Evolutionary conservation across 2,329 filamentous ascomycete species (phyloP).

Genomic region (Drechslerella stenobrocha): DNA sequence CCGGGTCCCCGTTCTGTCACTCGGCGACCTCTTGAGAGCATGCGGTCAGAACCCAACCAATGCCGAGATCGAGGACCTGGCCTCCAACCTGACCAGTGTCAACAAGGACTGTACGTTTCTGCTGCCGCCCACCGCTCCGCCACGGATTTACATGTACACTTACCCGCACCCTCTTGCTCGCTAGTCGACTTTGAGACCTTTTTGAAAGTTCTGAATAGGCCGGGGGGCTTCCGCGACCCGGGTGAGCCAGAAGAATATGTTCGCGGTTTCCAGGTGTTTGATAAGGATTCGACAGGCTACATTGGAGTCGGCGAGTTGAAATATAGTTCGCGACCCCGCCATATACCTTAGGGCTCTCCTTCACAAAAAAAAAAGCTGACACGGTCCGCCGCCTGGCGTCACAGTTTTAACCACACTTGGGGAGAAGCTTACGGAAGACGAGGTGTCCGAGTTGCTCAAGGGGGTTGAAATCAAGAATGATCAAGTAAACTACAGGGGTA

Average conservation of each 20-base stretch:
- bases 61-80: slow-evolving; percentile 86
- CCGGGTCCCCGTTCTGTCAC: slow-evolving; percentile 79
- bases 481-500: slow-evolving; percentile 97
- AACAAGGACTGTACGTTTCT: slow-evolving; percentile 81
- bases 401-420: slow-evolving; percentile 89
- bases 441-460: slow-evolving; percentile 98
- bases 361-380: not conserved
- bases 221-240: slow-evolving; percentile 95
- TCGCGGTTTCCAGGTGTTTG: slow-evolving; percentile 97
- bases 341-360: not conserved
- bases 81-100: slow-evolving; percentile 67
- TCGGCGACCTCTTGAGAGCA: slow-evolving; percentile 91
- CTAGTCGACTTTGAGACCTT: slow-evolving; percentile 45
- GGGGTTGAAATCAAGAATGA: slow-evolving; percentile 93
- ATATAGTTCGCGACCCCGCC: slow-evolving; percentile 64
- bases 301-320: slow-evolving; percentile 97
- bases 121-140: slow-evolving; percentile 1
- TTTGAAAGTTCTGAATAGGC: slow-evolving; percentile 77
- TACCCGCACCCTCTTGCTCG: not conserved
- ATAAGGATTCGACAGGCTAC: slow-evolving; percentile 98
- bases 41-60: slow-evolving; percentile 98
- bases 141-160: slow-evolving; percentile 1
- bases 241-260: slow-evolving; percentile 98
- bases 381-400: not conserved
- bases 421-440: slow-evolving; percentile 99